Percentiles rank a stretch among this genome's conserved stretches.
phyloP scores from a whole-genome alignment of 1,284 basidiomycete species.

The Cutaneotrichosporon mucoides region DNA sequence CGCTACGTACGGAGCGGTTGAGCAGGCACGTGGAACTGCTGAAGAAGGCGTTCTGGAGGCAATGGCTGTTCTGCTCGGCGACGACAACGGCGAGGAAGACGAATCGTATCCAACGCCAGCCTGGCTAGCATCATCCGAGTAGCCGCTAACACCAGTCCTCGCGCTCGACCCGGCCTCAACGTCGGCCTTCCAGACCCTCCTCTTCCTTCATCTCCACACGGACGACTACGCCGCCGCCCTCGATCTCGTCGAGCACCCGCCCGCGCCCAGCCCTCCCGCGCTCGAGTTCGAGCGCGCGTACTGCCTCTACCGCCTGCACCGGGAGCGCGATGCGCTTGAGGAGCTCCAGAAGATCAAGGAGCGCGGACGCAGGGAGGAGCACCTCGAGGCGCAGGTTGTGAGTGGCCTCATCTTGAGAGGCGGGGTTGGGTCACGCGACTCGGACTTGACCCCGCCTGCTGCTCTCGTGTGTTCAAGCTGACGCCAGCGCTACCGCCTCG shows the following conservation, averaged over 20 bases:
- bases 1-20: too few relatives aligned
- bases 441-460: too few relatives aligned
- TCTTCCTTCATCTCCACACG: constrained; percentile 76
- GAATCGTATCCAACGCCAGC: too few relatives aligned
- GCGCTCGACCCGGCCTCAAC: constrained; percentile 60
- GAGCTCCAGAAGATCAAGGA: constrained; percentile 55
- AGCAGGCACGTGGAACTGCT: too few relatives aligned
- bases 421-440: too few relatives aligned
- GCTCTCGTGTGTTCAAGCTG: background rate
- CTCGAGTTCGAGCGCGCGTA: constrained; percentile 70
- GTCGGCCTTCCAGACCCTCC: constrained; percentile 70
- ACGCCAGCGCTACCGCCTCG: constrained; percentile 67
- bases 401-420: constrained; percentile 31
- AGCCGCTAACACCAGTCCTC: constrained; percentile 57
- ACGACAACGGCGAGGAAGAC: too few relatives aligned
- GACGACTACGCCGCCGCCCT: constrained; percentile 58
- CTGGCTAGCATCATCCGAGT: too few relatives aligned
- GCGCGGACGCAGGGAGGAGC: constrained; percentile 62
- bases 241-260: constrained; percentile 44
- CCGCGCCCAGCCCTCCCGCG: constrained; percentile 21
- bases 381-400: constrained; percentile 80
- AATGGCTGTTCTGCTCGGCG: too few relatives aligned
- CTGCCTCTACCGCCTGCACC: constrained; percentile 71
- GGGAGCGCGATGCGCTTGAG: constrained; percentile 61
- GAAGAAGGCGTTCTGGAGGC: too few relatives aligned